Evolutionary conservation across 2,329 filamentous ascomycete genomes (phyloP), one percentile per base, ranked within the genome.

Genomic region (Penicillium sp.): DNA sequence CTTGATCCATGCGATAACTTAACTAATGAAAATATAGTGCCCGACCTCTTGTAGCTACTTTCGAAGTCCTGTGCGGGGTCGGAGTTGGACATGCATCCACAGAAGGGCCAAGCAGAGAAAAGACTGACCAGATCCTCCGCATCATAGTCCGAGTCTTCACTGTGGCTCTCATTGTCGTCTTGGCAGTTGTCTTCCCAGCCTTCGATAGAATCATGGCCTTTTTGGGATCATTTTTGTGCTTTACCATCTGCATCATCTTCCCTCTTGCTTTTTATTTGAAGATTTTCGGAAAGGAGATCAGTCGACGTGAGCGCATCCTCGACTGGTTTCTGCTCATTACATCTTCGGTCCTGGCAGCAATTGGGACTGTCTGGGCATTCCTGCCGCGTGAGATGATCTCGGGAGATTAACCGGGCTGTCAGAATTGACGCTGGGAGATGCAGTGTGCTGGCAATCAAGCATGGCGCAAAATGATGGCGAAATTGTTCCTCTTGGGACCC

Each of bases 161-260:
- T 10, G 77, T 88, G 11, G 53, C 86, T n/a, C 50, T 84, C 2
- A 87, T 96, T 55, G 77, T 96, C 20, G 59, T 79, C 33, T 85
- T 96, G 43, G 81, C 90, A 5, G 79, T 86, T 28, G 51, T 84
- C 2, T 79, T 84, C 58, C 89, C 90, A 0, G 79, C 81, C 0
- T 95, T 95, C 58, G 89, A 95, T 62, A 83, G 83, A 36, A 90
- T 95, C 59, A 94, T 94, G 83, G 86, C 86, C 3, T 83, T 95
- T 47, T 82, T 97, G 70, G 91, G 93, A 9, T 87, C 86, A 26
- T 85, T 89, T 3, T 77, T 95, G 11, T 96, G 91, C 69, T 95
- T 95, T 56, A 87, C 87, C 13, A 94, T 97, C 51, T 97, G 91
- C 67, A 83, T 97, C 51, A 89, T 94, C 65, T 74, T 98, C 35